Evolutionary conservation across 176 grass and related monocot genomes (phyloP), one percentile per base, ranked within the genome.

Genomic region (Oryza coarctata): DNA sequence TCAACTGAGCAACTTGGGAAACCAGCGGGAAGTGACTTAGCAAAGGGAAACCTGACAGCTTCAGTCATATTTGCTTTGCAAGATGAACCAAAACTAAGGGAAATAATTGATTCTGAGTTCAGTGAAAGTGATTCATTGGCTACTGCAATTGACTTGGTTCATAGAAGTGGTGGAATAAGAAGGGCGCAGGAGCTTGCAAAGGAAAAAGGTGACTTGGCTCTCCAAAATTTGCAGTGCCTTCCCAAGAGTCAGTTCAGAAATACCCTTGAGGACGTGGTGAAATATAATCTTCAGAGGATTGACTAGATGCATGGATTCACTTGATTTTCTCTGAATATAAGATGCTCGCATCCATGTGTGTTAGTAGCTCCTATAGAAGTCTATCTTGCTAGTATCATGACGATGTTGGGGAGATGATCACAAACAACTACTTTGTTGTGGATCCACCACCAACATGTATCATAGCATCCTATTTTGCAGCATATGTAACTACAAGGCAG

Each of bases 1-100:
- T 99, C 97, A 38, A 86, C 89, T 4, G 97, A 94, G 83, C 97
- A 99, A 41, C 80, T 99, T 0, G 93, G 97, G 40, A 99, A 99
- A 66, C 93, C 97, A 14, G 87, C 97, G 1, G 85, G 83, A 30
- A 95, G 79, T 11, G 96, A 99, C 65, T 71, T 99, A 44, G 85
- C 84, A 0, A 94, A 95, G 69, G 96, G 97, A 17, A 99, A 92
- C 57, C 75, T 99, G 47, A 99, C 97, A 8, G 93, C 91, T 3
- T 89, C 93, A 0, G 87, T 99, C 35, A 95, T 99, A 72, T 95
- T 90, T n/a, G 93, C 93, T 5, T 62, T 99, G 55, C 63, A 83
- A 58, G 82, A 90, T 1, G 87, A 93, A 15, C 80, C 93, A 0
- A 82, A 52, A 39, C 82, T 99, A 11, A 86, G 97, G 49, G 93